phyloP scores from a whole-genome alignment of 768 basidiomycete species.

The Peribolospora kevripleyi region DNA sequence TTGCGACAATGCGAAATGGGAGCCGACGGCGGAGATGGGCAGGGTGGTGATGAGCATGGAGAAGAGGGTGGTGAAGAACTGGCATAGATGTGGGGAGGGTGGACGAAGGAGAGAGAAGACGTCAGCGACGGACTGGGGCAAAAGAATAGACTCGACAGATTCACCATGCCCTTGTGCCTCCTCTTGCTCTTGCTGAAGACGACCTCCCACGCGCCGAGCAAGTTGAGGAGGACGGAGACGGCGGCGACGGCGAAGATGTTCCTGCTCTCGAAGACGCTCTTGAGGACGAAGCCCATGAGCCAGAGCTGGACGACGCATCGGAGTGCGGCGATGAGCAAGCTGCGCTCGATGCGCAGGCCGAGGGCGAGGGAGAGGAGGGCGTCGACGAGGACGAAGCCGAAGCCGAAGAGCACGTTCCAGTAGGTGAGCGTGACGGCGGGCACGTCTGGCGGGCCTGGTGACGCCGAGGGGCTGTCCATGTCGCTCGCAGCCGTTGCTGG shows the following conservation, averaged over 20 bases:
- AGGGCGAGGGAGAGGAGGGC: slow-evolving; percentile 1
- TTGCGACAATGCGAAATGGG: too few relatives aligned
- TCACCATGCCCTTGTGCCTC: slow-evolving; percentile 1
- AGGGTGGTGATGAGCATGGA: too few relatives aligned
- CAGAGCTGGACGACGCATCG: slow-evolving; percentile 2
- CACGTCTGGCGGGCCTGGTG: too few relatives aligned
- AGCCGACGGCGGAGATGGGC: too few relatives aligned
- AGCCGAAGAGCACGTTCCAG: neutral
- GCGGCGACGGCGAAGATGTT: neutral
- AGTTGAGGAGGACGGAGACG: neutral
- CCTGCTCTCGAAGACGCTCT: neutral
- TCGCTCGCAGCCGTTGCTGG: too few relatives aligned
- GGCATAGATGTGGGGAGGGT: neutral
- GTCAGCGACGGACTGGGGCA: neutral
- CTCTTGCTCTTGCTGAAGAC: neutral
- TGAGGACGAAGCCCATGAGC: slow-evolving; percentile 1
- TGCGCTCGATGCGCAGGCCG: neutral
- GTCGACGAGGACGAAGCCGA: neutral
- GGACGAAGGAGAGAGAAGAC: neutral
- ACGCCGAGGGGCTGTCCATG: too few relatives aligned
- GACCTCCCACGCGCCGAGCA: slow-evolving; percentile 3
- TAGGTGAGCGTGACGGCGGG: neutral
- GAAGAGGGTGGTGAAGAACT: too few relatives aligned
- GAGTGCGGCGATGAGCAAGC: neutral
- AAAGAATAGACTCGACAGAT: neutral